Evolutionary conservation across 352 stramenopile species (phyloP), one percentile per base, ranked within the genome.

Genomic region (Pythium phragmitis): DNA sequence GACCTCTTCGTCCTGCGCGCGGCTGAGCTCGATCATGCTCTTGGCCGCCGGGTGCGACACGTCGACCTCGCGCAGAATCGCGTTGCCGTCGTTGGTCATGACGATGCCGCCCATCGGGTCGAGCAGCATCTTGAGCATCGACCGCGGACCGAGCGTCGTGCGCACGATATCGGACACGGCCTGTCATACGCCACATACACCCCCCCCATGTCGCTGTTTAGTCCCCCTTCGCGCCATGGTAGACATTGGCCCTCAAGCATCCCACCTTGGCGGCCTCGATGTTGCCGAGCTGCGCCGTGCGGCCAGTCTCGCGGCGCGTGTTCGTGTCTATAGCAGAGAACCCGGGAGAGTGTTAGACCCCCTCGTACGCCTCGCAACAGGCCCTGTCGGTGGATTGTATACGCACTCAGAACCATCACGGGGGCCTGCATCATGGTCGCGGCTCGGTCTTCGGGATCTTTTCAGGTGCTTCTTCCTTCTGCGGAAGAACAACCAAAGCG

Each of bases 21-120:
- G 82, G 61, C 85, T 98, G 16, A 99, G 82, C 83, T 99, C 98
- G 78, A 99, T 99, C 97, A 99, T 99, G 73, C 90, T 98, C 83
- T 99, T 99, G 50, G 97, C 97, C 12, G 98, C 98, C 2, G 97
- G 96, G 79, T 99, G 97, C 16, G 89, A 97, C 47, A 99, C 97
- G 80, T 99, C 96, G 52, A 99, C 88, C 71, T 99, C 97, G 26
- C 97, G 91, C 30, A 99, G 82, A 67, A 99, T 99, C 60, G 93
- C 97, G 78, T 99, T 99, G 48, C 97, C 98, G 73, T 99, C 98
- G 78, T 99, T 99, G 47, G 98, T 99, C 77, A 99, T 98, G 59
- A 99, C 96, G 73, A 99, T 99, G 47, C 96, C 97, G 52, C 98
- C 97, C 97, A 99, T 99, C 30, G 97, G 97, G 87, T 99, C 97